Evolutionary conservation across 371 early-diverging fungal genomes (phyloP), one percentile per base, ranked within the genome.

Genomic region (Enterospora canceri): DNA sequence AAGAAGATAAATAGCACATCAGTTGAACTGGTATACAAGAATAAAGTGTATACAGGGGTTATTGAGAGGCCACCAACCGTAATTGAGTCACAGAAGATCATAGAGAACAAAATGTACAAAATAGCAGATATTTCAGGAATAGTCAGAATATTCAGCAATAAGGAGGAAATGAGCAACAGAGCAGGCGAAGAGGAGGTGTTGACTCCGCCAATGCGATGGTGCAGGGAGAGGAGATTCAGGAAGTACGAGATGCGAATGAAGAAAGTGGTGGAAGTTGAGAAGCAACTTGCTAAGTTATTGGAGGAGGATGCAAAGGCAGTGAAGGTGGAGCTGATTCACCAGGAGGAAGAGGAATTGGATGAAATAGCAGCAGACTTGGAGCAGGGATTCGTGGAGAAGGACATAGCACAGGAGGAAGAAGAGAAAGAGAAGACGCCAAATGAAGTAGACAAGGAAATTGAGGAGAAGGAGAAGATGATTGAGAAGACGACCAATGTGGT

Each of bases 1-100:
- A 58, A 54, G 8, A 61, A 57, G 31, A 16, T 58, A 50, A 31
- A 53, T 34, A 26, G 48, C 18, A 47, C 31, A 56, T 55, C 29
- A 23, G 71, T 61, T 12, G 33, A 50, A 1, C 26, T 74, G 30
- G 30, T 48, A 0, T 48, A 67, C 33, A 63, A 63, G 49, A 34
- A 49, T 28, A 50, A 58, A 47, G 61, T 19, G 32, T 76, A 69
- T 59, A 63, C 62, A 23, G 66, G 67, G 0, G 58, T 64, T 23
- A 54, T 94, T 29, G 88, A 91, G 1, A 92, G 91, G 78, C 75
- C 94, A 62, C 97, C 97, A 15, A 90, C 89, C 0, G 89, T 97
- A 63, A 86, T 91, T 24, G 96, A 97, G 79, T 85, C 92, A 3
- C 92, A 92, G 67, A 90, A 92, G 74, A 91, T 92, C 0, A 77